These are phyloP conservation scores for Venturia pyrina DNA, from an alignment of 2,329 filamentous ascomycete species.

Conservation along the genomic window DNA sequence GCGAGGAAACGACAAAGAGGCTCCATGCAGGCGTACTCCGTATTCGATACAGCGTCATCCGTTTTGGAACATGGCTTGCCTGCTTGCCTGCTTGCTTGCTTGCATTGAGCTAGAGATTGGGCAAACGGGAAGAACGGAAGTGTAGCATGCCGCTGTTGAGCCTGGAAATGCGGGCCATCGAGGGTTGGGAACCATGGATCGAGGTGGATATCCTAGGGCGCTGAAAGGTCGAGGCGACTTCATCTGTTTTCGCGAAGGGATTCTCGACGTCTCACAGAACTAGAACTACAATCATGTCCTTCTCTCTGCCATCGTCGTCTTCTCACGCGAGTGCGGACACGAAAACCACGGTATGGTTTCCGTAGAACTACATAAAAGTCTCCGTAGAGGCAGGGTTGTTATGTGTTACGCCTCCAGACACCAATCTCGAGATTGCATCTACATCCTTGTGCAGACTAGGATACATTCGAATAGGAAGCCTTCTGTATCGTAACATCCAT, in stretches of 20 bases:
- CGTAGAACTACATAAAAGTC: neutral
- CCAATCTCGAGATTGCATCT: neutral
- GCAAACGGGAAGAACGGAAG: neutral
- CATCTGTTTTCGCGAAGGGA: too few species aligned
- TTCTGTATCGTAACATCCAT: slow-evolving; percentile 1
- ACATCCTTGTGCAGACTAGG: neutral
- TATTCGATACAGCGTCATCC: neutral
- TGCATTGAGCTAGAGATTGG: neutral
- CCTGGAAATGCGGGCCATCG: neutral
- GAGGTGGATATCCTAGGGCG: neutral
- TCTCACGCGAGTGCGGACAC: neutral
- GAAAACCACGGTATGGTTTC: too few species aligned
- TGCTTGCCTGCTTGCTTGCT: neutral
- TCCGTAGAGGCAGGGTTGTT: neutral
- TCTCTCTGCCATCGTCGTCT: neutral
- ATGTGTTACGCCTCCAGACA: neutral
- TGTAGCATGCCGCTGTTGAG: neutral
- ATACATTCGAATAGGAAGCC: neutral
- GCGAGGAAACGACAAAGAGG: neutral
- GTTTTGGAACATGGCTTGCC: neutral
- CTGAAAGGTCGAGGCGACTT: too few species aligned
- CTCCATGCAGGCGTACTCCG: neutral
- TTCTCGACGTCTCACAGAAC: too few species aligned
- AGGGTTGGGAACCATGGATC: neutral
- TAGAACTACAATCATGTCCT: too few species aligned